These are phyloP conservation scores for Alternaria ethzedia DNA, from an alignment of 2,329 filamentous ascomycete species.

Conservation along the genomic window DNA sequence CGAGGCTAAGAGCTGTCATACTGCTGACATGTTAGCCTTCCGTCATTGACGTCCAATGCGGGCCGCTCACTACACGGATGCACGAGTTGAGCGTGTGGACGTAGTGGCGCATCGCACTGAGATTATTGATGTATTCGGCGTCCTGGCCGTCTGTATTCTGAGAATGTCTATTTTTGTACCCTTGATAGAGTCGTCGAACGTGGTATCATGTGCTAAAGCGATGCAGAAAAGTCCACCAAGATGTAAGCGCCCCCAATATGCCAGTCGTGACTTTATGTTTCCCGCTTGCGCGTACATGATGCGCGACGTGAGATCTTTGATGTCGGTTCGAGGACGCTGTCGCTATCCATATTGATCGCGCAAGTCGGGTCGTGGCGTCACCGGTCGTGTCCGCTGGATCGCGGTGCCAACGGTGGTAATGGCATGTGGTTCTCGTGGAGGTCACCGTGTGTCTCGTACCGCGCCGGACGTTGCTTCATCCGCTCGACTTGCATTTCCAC, in stretches of 20 bases:
- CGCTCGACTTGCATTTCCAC: conserved; percentile 22
- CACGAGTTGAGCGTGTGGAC: neutral
- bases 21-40: neutral
- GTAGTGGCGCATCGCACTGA: neutral
- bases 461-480: neutral
- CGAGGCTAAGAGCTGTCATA: no score
- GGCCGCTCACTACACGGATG: neutral
- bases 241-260: neutral
- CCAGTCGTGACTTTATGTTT: neutral
- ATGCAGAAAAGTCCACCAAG: neutral
- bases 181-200: conserved; percentile 1
- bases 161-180: conserved; percentile 2
- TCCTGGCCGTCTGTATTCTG: neutral
- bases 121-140: neutral
- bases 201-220: neutral
- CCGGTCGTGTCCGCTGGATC: neutral
- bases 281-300: neutral
- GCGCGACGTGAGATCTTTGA: neutral
- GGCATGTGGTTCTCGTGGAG: conserved; percentile 7
- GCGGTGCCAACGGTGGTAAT: neutral
- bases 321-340: neutral
- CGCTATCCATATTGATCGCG: neutral
- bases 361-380: neutral
- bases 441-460: neutral
- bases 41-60: neutral